Conservation (phyloP, 768 basidiomycete genomes). For the Ramaria rubella region DNA sequence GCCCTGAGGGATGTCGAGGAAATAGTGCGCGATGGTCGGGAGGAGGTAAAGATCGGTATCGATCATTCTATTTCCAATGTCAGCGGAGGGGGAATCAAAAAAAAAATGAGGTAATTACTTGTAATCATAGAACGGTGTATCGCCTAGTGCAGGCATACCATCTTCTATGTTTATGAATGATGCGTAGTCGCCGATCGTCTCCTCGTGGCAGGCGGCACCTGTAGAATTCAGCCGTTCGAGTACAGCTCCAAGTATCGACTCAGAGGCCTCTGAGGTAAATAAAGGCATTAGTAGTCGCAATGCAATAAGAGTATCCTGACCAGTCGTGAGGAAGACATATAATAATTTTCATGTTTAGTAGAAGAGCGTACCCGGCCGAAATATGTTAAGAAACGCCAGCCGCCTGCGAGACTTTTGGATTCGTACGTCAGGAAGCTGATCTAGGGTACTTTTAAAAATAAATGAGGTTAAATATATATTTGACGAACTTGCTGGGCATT, state of each 20-base stretch:
- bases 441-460: not conserved
- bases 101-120: constrained; percentile 18
- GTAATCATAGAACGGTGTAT: constrained; percentile 35
- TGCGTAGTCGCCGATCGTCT: constrained; percentile 36
- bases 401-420: constrained; percentile 37
- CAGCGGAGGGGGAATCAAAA: not conserved
- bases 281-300: constrained; percentile 36
- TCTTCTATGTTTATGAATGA: constrained; percentile 36
- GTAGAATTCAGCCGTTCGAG: constrained; percentile 36
- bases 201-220: constrained; percentile 39
- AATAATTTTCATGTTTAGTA: not conserved
- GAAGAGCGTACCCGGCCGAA: constrained; percentile 16
- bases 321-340: not conserved
- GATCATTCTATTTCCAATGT: constrained; percentile 32
- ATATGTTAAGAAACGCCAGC: constrained; percentile 39
- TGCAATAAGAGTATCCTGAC: constrained; percentile 41
- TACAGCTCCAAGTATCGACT: constrained; percentile 39
- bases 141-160: constrained; percentile 31
- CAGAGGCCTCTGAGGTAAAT: constrained; percentile 34
- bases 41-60: constrained; percentile 39
- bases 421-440: constrained; percentile 36
- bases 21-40: constrained; percentile 37
- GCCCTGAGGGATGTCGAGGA: constrained; percentile 39
- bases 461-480: not conserved
- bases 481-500: constrained; percentile 19